Percentiles rank a stretch among this genome's conserved stretches.
Evolutionary conservation across 208 protist species (phyloP).

Genomic region (Trypanosoma rangeli): DNA sequence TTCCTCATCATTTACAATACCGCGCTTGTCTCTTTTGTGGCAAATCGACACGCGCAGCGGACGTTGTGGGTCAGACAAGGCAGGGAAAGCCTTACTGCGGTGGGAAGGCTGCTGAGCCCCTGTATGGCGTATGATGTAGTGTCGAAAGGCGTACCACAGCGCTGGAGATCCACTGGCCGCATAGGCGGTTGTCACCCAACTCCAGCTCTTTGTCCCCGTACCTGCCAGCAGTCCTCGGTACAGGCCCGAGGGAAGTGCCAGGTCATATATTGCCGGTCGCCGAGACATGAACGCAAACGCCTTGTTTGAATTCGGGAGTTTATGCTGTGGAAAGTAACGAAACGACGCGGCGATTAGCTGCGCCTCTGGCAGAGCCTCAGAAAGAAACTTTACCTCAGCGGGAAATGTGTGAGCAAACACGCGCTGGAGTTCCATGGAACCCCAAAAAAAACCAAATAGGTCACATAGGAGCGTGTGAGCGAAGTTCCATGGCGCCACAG

Average conservation of each 20-base stretch:
- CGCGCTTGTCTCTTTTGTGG: conserved; percentile 33
- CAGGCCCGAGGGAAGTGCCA: conserved; percentile 19
- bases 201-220: conserved; percentile 33
- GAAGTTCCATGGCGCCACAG: conserved; percentile 39
- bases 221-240: conserved; percentile 28
- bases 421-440: conserved; percentile 10
- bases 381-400: conserved; percentile 6
- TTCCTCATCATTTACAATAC: conserved; percentile 25
- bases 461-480: conserved; percentile 38
- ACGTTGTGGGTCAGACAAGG: background rate
- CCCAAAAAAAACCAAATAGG: conserved; percentile 42
- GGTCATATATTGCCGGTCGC: conserved; percentile 14
- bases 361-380: conserved; percentile 3
- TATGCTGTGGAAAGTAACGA: conserved; percentile 24
- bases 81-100: background rate
- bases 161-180: conserved; percentile 21
- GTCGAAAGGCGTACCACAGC: conserved; percentile 32
- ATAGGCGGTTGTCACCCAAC: conserved; percentile 30
- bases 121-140: conserved; percentile 25
- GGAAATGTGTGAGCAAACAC: conserved; percentile 7
- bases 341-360: conserved; percentile 18
- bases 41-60: conserved; percentile 28
- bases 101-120: conserved; percentile 2
- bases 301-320: conserved; percentile 31
- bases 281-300: conserved; percentile 33